Evolutionary conservation across 306 rosid species (phyloP), one percentile per base, ranked within the genome.

Genomic region (Quercus bicolor): DNA sequence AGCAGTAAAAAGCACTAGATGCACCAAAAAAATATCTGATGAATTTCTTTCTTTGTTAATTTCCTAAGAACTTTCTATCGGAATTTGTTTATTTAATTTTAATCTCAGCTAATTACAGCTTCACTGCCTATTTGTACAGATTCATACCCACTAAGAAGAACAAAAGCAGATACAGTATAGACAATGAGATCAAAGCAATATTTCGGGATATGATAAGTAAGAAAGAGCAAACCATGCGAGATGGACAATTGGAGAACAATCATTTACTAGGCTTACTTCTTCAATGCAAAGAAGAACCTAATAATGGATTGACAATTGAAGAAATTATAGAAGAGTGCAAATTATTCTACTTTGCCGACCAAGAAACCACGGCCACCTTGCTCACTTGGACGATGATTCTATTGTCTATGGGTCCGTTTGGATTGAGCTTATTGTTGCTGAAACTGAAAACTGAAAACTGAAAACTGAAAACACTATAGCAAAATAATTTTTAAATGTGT

Each of bases 321-420:
- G 88, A 89, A 11, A 86, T 87, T 75, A 83, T 87, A 61, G 91
- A 83, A 56, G 93, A 89, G 64, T 87, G 90, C 77, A 89, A 89
- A 69, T 53, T 89, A 68, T 75, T 89, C 80, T 83, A 85, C 87
- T 83, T 78, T 26, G 87, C 93, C 28, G 89, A 89, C 73, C 85
- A 87, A 75, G 90, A 83, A 37, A 83, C 90, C 74, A 86, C 90
- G 1, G 71, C 88, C 12, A 62, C 64, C 59, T 76, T 78, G 65
- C 89, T 85, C 13, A 81, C 90, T 11, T 85, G 93, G 90, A 81
- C 88, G 0, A 76, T 85, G 68, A 80, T 89, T 8, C 75, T 79
- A 7, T 79, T 87, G 57, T 74, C 87, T 45, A 78, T 85, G 82
- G n/a, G n/a, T n/a, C n/a, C n/a, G n/a, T n/a, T n/a, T n/a, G n/a